Conservation (phyloP, 306 rosid genomes). For the Bauhinia variegata region DNA sequence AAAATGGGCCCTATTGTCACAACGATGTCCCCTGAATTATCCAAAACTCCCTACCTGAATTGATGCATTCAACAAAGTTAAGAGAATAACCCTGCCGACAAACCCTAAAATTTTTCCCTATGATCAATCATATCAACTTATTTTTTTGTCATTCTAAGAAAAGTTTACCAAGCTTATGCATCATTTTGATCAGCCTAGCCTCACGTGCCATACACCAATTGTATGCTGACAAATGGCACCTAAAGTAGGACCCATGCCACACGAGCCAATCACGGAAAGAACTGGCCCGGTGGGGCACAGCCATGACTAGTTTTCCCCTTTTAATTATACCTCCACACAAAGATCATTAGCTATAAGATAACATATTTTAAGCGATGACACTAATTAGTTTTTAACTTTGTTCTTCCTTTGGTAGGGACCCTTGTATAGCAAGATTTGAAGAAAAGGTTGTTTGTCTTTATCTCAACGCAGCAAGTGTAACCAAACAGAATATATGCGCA, state of each 20-base stretch:
- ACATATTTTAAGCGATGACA: slow-evolving; percentile 37
- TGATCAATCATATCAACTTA: slow-evolving; percentile 39
- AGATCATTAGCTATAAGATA: slow-evolving; percentile 35
- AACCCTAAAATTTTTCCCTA: slow-evolving; percentile 26
- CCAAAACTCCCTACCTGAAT: slow-evolving; percentile 41
- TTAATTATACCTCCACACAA: slow-evolving; percentile 26
- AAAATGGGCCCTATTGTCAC: slow-evolving; percentile 45
- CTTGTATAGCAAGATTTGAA: slow-evolving; percentile 52
- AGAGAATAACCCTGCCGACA: slow-evolving; percentile 46
- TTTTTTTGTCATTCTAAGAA: slow-evolving; percentile 27
- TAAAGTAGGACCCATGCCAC: slow-evolving; percentile 22
- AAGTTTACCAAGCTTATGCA: background rate
- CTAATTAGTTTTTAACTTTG: slow-evolving; percentile 2
- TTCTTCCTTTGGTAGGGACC: slow-evolving; percentile 14
- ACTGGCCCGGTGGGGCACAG: slow-evolving; percentile 45
- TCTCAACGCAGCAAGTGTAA: slow-evolving; percentile 28
- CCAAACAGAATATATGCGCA: slow-evolving; percentile 40
- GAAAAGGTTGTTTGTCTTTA: slow-evolving; percentile 56
- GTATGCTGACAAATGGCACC: slow-evolving; percentile 24
- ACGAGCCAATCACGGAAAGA: slow-evolving; percentile 65
- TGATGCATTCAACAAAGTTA: slow-evolving; percentile 34
- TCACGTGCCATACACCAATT: slow-evolving; percentile 53
- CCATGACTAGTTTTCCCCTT: slow-evolving; percentile 32
- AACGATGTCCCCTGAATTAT: slow-evolving; percentile 44
- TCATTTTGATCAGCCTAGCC: slow-evolving; percentile 36